Conservation (phyloP, 176 grass and related monocot genomes). For the Alloteropsis semialata region DNA sequence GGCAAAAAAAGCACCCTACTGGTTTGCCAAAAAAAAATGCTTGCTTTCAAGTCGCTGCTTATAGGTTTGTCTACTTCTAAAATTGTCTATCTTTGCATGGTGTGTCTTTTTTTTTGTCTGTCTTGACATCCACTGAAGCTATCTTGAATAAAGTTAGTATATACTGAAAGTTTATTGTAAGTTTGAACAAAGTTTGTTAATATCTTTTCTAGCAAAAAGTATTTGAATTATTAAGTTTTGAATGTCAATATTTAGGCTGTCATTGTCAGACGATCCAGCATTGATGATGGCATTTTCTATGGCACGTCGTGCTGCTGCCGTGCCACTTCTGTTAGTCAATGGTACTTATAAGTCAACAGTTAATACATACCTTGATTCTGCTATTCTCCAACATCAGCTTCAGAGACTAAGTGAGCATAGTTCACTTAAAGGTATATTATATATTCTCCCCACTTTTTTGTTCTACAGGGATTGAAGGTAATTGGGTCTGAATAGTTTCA, state of each 20-base stretch:
- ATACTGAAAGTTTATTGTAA: background rate
- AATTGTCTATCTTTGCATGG: background rate
- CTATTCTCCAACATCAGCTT: constrained; percentile 87
- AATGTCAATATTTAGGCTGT: constrained; percentile 48
- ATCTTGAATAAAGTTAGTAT: background rate
- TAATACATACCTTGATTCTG: constrained; percentile 81
- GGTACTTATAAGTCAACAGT: constrained; percentile 94
- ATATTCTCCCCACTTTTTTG: background rate
- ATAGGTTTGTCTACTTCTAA: background rate
- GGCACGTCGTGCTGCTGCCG: constrained; percentile 80
- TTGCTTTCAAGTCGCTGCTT: background rate
- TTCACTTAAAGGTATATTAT: constrained; percentile 73
- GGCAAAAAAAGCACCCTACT: background rate
- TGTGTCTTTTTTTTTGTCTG: background rate
- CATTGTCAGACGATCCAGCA: constrained; percentile 68
- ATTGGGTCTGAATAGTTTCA: background rate
- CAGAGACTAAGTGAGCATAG: constrained; percentile 53
- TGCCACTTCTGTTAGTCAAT: constrained; percentile 91
- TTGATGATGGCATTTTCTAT: constrained; percentile 93
- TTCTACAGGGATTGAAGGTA: background rate
- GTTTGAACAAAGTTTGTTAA: background rate
- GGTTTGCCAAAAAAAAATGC: background rate
- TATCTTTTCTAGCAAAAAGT: background rate
- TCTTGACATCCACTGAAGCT: background rate
- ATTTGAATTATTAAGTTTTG: constrained; percentile 26